Conservation (phyloP, 345 rosid genomes). For the Rhizophora apiculata region DNA sequence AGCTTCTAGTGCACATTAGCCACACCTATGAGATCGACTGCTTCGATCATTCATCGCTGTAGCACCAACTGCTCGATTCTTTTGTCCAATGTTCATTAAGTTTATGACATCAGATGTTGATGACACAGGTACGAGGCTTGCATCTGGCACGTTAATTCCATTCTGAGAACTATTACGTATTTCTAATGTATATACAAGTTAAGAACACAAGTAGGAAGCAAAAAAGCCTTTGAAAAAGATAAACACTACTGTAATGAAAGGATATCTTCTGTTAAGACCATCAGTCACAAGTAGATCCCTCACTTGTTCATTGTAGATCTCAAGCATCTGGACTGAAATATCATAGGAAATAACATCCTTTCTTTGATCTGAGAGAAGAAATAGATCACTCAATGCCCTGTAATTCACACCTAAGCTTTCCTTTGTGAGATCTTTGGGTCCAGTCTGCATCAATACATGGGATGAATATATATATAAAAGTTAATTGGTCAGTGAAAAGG, state of each 20-base stretch:
- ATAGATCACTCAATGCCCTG: constrained; percentile 37
- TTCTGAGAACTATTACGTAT: constrained; percentile 34
- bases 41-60: constrained; percentile 37
- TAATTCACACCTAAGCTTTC: constrained; percentile 32
- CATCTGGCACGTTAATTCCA: constrained; percentile 36
- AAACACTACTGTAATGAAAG: constrained; percentile 12
- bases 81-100: constrained; percentile 29
- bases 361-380: constrained; percentile 29
- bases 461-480: constrained; percentile 3
- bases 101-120: constrained; percentile 28
- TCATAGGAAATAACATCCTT: constrained; percentile 28
- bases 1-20: background rate
- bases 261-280: constrained; percentile 32
- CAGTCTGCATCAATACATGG: constrained; percentile 26
- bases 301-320: constrained; percentile 36
- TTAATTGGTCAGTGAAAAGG: constrained; percentile 6
- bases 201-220: constrained; percentile 14
- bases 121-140: constrained; percentile 23
- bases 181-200: constrained; percentile 33
- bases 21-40: constrained; percentile 33
- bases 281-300: constrained; percentile 27
- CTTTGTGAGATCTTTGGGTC: constrained; percentile 30
- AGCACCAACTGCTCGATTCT: constrained; percentile 31
- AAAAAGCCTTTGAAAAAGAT: constrained; percentile 8
- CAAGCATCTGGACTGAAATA: constrained; percentile 34